phyloP scores from a whole-genome alignment of 1,284 basidiomycete genomes.

The Ganoderma boninense region DNA sequence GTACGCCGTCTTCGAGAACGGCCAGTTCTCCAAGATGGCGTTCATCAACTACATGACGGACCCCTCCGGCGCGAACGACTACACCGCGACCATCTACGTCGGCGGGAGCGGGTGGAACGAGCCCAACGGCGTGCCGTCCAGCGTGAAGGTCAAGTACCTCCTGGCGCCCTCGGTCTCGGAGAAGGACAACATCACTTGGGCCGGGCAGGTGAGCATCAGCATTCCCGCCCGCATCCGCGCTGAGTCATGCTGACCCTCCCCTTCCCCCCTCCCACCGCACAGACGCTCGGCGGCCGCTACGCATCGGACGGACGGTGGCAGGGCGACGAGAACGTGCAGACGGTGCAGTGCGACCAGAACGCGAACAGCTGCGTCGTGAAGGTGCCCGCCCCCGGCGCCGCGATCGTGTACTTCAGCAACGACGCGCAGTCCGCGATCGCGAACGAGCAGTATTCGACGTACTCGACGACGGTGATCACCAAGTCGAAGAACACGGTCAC shows the following conservation, averaged over 20 bases:
- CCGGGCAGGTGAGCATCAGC: conserved; percentile 52
- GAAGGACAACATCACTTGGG: conserved; percentile 79
- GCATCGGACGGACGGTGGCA: conserved; percentile 70
- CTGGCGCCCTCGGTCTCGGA: conserved; percentile 59
- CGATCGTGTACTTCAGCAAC: conserved; percentile 74
- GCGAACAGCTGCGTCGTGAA: conserved; percentile 63
- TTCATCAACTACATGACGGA: conserved; percentile 76
- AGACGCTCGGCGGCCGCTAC: conserved; percentile 74
- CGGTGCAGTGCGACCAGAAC: conserved; percentile 59
- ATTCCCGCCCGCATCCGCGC: neutral
- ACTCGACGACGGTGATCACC: conserved; percentile 61
- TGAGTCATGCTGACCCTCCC: neutral
- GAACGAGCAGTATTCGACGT: conserved; percentile 50
- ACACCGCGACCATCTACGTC: conserved; percentile 53
- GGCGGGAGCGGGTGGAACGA: conserved; percentile 51
- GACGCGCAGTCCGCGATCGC: conserved; percentile 49
- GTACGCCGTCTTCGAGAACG: conserved; percentile 77
- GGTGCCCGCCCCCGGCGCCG: conserved; percentile 75
- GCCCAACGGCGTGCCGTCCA: conserved; percentile 46
- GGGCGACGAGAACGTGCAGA: conserved; percentile 59
- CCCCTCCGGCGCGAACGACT: conserved; percentile 56
- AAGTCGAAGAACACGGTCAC: conserved; percentile 52
- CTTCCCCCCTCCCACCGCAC: conserved; percentile 33
- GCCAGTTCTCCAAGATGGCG: conserved; percentile 61
- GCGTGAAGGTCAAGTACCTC: conserved; percentile 65